phyloP scores from a whole-genome alignment of 1,284 basidiomycete species.

The Mycosarcoma maydis region DNA sequence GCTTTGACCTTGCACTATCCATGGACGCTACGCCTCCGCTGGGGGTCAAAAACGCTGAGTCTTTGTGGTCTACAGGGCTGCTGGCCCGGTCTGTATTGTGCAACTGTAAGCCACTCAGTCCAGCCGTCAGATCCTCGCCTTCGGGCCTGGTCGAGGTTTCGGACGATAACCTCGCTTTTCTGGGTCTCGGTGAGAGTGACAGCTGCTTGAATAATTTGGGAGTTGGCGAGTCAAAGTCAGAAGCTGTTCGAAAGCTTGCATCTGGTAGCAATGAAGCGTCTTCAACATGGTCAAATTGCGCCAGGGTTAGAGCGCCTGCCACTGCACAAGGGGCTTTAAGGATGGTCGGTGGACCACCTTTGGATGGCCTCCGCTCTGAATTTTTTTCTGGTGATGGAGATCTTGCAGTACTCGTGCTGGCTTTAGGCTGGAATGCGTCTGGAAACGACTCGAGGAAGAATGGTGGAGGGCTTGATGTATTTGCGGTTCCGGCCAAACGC shows the following conservation, averaged over 20 bases:
- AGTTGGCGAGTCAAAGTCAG: constrained; percentile 22
- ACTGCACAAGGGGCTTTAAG: constrained; percentile 31
- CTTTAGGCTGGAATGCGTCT: constrained; percentile 3
- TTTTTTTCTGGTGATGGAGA: constrained; percentile 3
- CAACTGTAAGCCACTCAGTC: constrained; percentile 6
- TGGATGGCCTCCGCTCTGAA: constrained; percentile 11
- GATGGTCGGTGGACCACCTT: constrained; percentile 10
- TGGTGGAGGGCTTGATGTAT: constrained; percentile 24
- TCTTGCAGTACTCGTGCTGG: not conserved
- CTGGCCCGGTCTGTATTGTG: constrained; percentile 1
- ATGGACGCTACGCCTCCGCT: not conserved
- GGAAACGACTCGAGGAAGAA: constrained; percentile 55
- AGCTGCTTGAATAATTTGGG: constrained; percentile 19
- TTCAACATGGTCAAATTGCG: constrained; percentile 17
- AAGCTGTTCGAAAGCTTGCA: constrained; percentile 19
- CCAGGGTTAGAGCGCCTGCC: constrained; percentile 17
- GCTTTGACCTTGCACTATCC: constrained; percentile 7
- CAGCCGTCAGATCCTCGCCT: not conserved
- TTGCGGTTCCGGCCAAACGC: not conserved
- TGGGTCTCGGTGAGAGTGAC: constrained; percentile 11
- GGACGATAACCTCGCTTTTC: not conserved
- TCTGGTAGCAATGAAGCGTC: constrained; percentile 7
- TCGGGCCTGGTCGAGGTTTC: not conserved
- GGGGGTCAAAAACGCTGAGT: constrained; percentile 5
- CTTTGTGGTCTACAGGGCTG: not conserved